phyloP scores from a whole-genome alignment of 1,284 basidiomycete genomes.

The Rhodotorula sp. region DNA sequence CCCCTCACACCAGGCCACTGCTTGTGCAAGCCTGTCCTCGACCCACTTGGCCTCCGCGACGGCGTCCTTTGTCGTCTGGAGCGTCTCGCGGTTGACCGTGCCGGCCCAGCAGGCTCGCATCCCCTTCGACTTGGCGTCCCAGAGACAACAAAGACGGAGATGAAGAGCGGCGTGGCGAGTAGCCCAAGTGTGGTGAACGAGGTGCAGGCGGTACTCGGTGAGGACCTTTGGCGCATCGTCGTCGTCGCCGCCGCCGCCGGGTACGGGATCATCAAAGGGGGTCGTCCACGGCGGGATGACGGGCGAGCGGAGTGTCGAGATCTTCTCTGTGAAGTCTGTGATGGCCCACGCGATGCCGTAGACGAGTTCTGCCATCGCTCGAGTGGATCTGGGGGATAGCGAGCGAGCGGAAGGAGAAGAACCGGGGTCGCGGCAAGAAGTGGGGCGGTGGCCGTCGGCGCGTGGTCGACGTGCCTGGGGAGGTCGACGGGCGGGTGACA shows the following conservation, averaged over 20 bases:
- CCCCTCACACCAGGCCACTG: constrained; percentile 21
- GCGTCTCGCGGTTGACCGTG: constrained; percentile 4
- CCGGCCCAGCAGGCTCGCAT: constrained; percentile 25
- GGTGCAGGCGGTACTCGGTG: constrained; percentile 11
- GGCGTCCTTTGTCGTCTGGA: constrained; percentile 1
- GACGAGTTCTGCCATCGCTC: constrained; percentile 11
- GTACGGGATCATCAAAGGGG: neutral
- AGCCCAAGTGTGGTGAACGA: constrained; percentile 11
- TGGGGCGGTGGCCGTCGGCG: neutral
- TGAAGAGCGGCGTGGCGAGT: constrained; percentile 10
- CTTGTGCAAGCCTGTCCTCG: constrained; percentile 5
- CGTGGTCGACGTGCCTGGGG: neutral
- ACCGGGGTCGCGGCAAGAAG: neutral
- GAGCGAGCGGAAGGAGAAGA: neutral
- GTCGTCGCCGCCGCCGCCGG: neutral
- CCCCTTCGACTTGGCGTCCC: constrained; percentile 16
- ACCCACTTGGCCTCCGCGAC: constrained; percentile 31
- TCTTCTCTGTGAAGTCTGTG: neutral
- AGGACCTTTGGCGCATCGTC: neutral
- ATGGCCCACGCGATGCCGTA: constrained; percentile 10
- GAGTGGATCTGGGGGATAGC: neutral
- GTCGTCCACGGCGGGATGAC: neutral
- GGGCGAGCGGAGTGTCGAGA: constrained; percentile 6
- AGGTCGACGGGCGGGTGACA: neutral
- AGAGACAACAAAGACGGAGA: constrained; percentile 10